Conservation (phyloP, 176 grass and related monocot genomes). For the Lolium multiflorum region DNA sequence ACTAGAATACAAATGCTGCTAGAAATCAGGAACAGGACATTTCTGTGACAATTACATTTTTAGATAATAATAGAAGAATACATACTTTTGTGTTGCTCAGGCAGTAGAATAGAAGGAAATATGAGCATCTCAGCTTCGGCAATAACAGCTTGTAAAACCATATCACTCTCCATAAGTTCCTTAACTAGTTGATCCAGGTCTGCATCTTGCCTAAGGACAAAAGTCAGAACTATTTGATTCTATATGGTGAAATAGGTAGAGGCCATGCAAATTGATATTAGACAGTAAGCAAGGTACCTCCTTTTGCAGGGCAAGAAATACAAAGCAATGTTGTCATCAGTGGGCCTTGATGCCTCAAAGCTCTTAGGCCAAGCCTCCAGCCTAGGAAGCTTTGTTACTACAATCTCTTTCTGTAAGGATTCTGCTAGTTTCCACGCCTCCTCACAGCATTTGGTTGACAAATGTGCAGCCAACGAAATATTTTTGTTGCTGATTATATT, state of each 20-base stretch:
- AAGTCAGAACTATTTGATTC: neutral
- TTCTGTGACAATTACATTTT: neutral
- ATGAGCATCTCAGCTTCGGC: constrained; percentile 51
- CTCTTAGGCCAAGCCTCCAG: constrained; percentile 56
- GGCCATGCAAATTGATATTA: neutral
- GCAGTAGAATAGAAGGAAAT: constrained; percentile 57
- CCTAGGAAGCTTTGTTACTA: constrained; percentile 49
- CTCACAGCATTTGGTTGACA: constrained; percentile 61
- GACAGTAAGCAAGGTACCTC: constrained; percentile 32
- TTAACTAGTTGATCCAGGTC: constrained; percentile 33
- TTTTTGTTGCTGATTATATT: constrained; percentile 29
- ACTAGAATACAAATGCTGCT: no score
- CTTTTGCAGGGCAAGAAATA: constrained; percentile 62
- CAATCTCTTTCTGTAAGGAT: constrained; percentile 43
- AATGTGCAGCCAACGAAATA: constrained; percentile 51
- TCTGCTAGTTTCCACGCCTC: constrained; percentile 50
- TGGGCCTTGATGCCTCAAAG: constrained; percentile 52
- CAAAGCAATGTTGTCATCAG: constrained; percentile 51
- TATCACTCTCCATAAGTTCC: constrained; percentile 51
- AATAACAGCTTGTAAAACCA: constrained; percentile 31
- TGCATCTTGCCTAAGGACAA: constrained; percentile 37
- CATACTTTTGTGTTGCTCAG: constrained; percentile 48
- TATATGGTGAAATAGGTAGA: neutral
- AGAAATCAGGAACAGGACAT: neutral
- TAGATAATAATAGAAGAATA: neutral